Base-by-base conservation (phyloP, 169 alveolate species). In the Ichthyophthirius multifiliis region DNA sequence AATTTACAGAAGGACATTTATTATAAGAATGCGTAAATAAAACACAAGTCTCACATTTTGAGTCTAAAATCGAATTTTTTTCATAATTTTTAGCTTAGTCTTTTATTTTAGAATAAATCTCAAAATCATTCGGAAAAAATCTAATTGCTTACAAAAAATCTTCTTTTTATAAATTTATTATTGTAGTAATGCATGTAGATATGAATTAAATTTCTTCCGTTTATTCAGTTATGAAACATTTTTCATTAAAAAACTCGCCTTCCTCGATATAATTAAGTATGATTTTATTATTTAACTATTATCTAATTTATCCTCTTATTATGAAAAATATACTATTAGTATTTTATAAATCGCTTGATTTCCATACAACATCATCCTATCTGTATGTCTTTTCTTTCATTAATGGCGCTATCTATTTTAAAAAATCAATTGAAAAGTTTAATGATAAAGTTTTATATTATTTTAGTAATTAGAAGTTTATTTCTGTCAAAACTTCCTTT, bases 71-170 rank as follows among this genome's bases (percentile, higher is more conserved):
- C 12, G 18, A 37, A 34, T 35, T 63, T 43, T 65, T 78, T 20
- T n/a, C n/a, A n/a, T 65, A 55, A 35, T 43, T 39, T 35, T 65
- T 15, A 1, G 71, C 39, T 35, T 55, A 43, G 37, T 79, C 86
- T 5, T 81, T 45, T 20, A 79, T 23, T 39, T 67, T 16, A 34
- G 81, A 79, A 46, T 79, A 79, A 31, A 32, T 65, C n/a, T 79
- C 86, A 46, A 34, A 79, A 67, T 79, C 86, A 16, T 45, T 41
- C 12, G 86, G 81, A 43, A 67, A 79, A 45, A 47, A 46, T 32
- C 27, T 46, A 10, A 79, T 18, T 10, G 39, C 67, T 35, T 79
- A 74, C 23, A 79, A 46, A 27, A 79, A 79, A 47, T 65, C 86
- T 16, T 47, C 32, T 67, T 76, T 65, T 5, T 47, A 43, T 4